Evolutionary conservation across 805 yeast species (phyloP).

Genomic region (Kuraishia capsulata): DNA sequence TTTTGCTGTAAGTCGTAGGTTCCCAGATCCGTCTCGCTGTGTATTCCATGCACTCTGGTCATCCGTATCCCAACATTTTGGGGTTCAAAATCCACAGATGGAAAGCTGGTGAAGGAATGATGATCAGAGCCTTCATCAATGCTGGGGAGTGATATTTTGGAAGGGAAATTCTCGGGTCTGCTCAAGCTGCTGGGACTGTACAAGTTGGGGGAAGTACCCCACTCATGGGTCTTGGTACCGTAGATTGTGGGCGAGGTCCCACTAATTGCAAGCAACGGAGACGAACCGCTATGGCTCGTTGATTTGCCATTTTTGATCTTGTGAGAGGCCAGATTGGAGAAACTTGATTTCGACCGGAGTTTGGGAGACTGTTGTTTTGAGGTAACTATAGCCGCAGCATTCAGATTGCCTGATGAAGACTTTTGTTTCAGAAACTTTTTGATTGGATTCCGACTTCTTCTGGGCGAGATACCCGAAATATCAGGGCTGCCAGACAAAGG

Average conservation of each 20-base stretch:
- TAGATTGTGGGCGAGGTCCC: slow-evolving; percentile 2
- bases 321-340: neutral
- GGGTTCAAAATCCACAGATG: too few relatives aligned
- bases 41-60: neutral
- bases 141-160: slow-evolving; percentile 1
- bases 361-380: neutral
- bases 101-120: too few relatives aligned
- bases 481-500: too few relatives aligned
- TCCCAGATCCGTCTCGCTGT: neutral
- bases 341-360: slow-evolving; percentile 1
- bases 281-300: neutral
- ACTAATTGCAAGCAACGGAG: neutral
- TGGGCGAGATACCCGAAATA: slow-evolving; percentile 4
- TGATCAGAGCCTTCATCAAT: neutral
- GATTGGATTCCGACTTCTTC: slow-evolving; percentile 14
- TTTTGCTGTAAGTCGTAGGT: neutral
- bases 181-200: neutral
- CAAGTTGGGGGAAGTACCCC: slow-evolving; percentile 1
- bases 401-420: slow-evolving; percentile 10
- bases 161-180: neutral
- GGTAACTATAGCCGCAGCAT: slow-evolving; percentile 2
- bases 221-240: slow-evolving; percentile 4
- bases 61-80: neutral
- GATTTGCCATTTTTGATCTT: too few relatives aligned
- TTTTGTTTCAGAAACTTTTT: slow-evolving; percentile 17